Percentiles rank a stretch among this genome's conserved stretches.
Evolutionary conservation across 305 asterid species (phyloP).

Genomic region (Fraxinus sp.): DNA sequence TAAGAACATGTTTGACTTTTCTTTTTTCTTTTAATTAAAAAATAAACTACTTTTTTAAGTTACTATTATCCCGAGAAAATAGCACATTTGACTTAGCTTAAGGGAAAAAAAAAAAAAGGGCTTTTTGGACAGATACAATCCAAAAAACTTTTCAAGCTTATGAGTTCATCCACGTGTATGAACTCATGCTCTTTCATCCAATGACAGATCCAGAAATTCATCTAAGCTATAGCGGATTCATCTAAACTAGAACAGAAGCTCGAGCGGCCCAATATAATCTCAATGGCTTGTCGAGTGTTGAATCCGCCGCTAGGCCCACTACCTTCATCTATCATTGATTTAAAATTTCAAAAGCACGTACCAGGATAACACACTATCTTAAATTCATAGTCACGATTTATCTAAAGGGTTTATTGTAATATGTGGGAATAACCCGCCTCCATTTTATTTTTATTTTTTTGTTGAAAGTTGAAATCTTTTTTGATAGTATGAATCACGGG

Average conservation of each 20-base stretch:
- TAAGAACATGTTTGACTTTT: neutral
- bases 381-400: neutral
- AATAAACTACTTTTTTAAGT: too few relatives aligned
- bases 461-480: constrained; percentile 26
- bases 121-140: neutral
- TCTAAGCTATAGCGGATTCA: neutral
- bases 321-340: too few relatives aligned
- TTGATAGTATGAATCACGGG: too few relatives aligned
- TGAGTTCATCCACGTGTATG: neutral
- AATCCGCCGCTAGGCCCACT: too few relatives aligned
- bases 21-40: neutral
- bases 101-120: neutral
- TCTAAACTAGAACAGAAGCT: too few relatives aligned
- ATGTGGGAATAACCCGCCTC: neutral
- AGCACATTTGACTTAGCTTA: neutral
- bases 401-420: too few relatives aligned
- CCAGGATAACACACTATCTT: constrained; percentile 21
- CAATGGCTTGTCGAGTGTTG: too few relatives aligned
- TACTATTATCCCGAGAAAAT: neutral
- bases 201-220: too few relatives aligned
- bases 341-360: neutral
- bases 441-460: too few relatives aligned
- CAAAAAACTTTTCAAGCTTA: neutral
- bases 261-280: too few relatives aligned
- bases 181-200: neutral